Base-by-base conservation (phyloP, 1,139 yeast species). In the Candida frijolesensis region DNA sequence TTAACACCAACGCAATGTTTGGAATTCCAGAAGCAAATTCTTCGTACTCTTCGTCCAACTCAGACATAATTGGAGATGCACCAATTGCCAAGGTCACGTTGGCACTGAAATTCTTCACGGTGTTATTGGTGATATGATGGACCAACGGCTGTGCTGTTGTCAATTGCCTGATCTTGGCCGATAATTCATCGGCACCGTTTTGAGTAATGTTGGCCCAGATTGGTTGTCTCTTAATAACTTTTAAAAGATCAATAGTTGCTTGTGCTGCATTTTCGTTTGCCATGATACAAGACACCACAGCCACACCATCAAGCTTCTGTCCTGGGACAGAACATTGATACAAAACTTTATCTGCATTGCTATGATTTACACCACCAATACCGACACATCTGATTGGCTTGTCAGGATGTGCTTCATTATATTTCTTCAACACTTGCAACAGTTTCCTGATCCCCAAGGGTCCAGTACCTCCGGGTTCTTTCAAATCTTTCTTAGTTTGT, bases 51-150 rank as follows among this genome's bases (percentile, higher is more conserved):
- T 74, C 80, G 0, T 74, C 59, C 44, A 85, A 74, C 60, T 89
- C 96, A n/a, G 96, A 86, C 97, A 92, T 92, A 22, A 89, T 84
- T 2, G 98, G 97, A 1, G 96, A 85, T 0, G 87, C 95, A 2
- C 96, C 96, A 25, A 86, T 70, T 0, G 97, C 91, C 49, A 92
- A 71, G 0, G 95, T 84, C n/a, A 89, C 88, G 61, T 92, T 91
- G 30, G 98, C 97, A 55, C 91, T 86, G 62, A 89, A 84, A 62
- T 89, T 87, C 63, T 89, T 89, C 39, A 88, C 97, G n/a, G 92
- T 97, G 51, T 81, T 80, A 62, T 92, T 92, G 37, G 97, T 91
- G 54, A 92, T 85, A 59, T 91, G 96, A 62, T 92, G 97, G 5
- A 89, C 84, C 59, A 92, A 68, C 0, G 97, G 96, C 8, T 56